Conservation (phyloP, 768 basidiomycete species). For the Phlegmacium glaucopus region DNA sequence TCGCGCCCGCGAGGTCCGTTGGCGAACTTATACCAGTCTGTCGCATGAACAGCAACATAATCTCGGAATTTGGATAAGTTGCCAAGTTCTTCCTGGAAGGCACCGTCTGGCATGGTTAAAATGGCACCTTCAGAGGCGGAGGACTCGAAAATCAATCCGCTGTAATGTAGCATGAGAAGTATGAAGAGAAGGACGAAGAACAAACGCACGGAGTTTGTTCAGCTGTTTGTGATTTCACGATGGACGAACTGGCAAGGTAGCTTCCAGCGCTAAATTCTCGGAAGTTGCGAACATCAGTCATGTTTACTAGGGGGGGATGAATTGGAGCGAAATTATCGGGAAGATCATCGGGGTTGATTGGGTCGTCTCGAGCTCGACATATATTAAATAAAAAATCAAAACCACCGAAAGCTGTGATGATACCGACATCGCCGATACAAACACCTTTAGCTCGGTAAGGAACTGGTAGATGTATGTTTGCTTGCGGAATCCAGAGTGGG, state of each 20-base stretch:
- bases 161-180: no score
- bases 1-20: no score
- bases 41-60: no score
- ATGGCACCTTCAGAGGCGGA: no score
- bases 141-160: no score
- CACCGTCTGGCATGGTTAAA: no score
- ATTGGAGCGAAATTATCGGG: background rate
- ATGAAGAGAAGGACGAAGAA: no score
- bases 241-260: background rate
- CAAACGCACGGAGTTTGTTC: no score
- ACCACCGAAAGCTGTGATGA: background rate
- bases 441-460: background rate
- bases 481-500: conserved; percentile 32
- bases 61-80: no score
- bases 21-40: no score
- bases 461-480: conserved; percentile 18
- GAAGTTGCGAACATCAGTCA: background rate
- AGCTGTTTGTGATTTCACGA: no score
- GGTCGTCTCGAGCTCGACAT: background rate
- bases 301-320: background rate
- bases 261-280: background rate
- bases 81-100: no score
- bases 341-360: background rate
- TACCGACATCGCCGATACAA: background rate
- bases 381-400: background rate